Evolutionary conservation across 139 green algal species (phyloP).

Genomic region (Volvox reticuliferus): DNA sequence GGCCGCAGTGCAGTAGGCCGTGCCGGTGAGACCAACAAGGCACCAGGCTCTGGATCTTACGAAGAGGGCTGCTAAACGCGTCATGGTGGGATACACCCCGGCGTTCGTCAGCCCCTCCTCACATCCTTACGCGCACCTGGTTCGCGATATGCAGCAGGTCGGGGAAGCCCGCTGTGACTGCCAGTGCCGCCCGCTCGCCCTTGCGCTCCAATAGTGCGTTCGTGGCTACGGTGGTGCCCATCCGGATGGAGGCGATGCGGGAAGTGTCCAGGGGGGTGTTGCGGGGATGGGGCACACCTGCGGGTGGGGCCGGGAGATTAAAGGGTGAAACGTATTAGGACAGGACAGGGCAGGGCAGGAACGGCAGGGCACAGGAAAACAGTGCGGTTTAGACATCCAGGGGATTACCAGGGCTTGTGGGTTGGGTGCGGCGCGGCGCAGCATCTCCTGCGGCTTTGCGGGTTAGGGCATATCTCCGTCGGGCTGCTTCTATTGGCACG

Average conservation of each 20-base stretch:
- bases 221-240: slow-evolving; percentile 96
- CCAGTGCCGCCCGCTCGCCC: slow-evolving; percentile 82
- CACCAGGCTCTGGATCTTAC: too few relatives aligned
- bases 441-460: background rate
- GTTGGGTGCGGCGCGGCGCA: background rate
- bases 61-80: too few relatives aligned
- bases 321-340: too few relatives aligned
- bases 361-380: too few relatives aligned
- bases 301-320: background rate
- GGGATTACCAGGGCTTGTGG: too few relatives aligned
- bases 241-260: slow-evolving; percentile 88
- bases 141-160: slow-evolving; percentile 98
- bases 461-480: background rate
- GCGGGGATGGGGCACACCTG: slow-evolving; percentile 58
- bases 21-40: too few relatives aligned
- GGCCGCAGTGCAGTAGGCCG: background rate
- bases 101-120: too few relatives aligned
- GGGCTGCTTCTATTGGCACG: background rate
- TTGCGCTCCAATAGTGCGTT: slow-evolving; percentile 96
- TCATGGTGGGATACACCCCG: too few relatives aligned
- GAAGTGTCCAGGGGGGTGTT: slow-evolving; percentile 83
- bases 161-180: slow-evolving; percentile 89
- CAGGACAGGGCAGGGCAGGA: too few relatives aligned
- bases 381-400: background rate
- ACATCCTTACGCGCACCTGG: slow-evolving; percentile 74